phyloP scores from a whole-genome alignment of 2,329 filamentous ascomycete genomes.

The Paecilomyces sp. region DNA sequence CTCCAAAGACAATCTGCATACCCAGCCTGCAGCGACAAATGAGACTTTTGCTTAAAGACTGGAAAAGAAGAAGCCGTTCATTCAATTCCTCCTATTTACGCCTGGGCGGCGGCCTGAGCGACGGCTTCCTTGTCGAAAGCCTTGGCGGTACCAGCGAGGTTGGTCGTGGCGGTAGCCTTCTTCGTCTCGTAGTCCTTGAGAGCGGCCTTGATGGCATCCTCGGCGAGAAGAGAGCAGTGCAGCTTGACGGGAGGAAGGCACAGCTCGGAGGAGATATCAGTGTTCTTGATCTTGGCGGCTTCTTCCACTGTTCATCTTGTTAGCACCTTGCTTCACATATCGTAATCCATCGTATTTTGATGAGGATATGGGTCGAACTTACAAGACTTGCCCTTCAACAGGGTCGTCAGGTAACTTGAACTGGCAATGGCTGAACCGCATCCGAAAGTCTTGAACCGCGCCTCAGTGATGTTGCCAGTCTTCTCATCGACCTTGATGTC shows the following conservation, averaged over 20 bases:
- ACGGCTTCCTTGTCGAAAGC: conserved; percentile 3
- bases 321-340: conserved; percentile 2
- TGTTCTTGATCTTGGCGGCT: conserved; percentile 87
- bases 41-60: neutral
- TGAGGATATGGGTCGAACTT: neutral
- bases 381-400: conserved; percentile 84
- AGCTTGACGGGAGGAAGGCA: conserved; percentile 83
- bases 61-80: neutral
- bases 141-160: conserved; percentile 61
- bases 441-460: conserved; percentile 97
- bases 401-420: conserved; percentile 87
- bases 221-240: conserved; percentile 87
- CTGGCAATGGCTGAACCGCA: conserved; percentile 93
- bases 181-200: conserved; percentile 89
- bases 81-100: neutral
- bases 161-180: conserved; percentile 69
- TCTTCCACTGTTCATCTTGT: conserved; percentile 58
- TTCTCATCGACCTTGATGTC: conserved; percentile 87
- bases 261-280: conserved; percentile 95
- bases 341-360: neutral
- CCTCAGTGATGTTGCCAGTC: conserved; percentile 82
- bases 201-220: conserved; percentile 87
- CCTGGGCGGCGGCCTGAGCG: conserved; percentile 1
- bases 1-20: neutral
- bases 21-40: neutral